Conservation (phyloP, 345 rosid genomes). For the thale cress (Arabidopsis thaliana) region TAIR10.1 NC_003075.7:15765001-15765500, state of each 20-base stretch:
- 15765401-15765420: neutral
- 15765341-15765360: neutral
- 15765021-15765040: conserved; percentile 65
- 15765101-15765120: neutral
- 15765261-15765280: neutral
- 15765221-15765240: neutral
- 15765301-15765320: neutral
- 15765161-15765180: neutral
- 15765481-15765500: conserved; percentile 75
- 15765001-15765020: conserved; percentile 78
- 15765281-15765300: neutral
- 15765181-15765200: conserved; percentile 14
- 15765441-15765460: neutral
- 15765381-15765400: neutral
- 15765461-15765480: neutral
- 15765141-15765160: neutral
- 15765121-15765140: conserved; percentile 20
- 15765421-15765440: conserved; percentile 34
- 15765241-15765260: neutral
- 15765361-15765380: conserved; percentile 51
- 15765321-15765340: neutral
- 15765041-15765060: neutral
- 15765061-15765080: conserved; percentile 3
- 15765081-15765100: conserved; percentile 1
- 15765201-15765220: conserved; percentile 40